A percentile compares a stretch with the other conserved stretches of the same genome.
Evolutionary conservation across 2,329 filamentous ascomycete genomes (phyloP).

Genomic region (Pseudocercospora fijiensis): DNA sequence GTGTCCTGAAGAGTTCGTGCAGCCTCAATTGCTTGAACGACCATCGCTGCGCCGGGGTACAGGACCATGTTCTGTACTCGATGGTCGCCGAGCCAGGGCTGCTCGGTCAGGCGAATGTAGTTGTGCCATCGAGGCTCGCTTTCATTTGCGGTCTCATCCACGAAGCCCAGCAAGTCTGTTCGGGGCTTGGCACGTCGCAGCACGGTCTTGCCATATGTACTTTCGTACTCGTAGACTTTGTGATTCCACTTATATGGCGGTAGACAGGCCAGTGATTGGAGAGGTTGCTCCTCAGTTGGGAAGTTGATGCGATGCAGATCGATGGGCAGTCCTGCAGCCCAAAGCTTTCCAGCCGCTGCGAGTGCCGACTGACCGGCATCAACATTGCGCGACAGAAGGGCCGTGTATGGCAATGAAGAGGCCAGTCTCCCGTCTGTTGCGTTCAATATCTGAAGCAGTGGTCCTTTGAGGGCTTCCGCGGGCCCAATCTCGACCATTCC

Average conservation of each 20-base stretch:
- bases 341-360: background rate
- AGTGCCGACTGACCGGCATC: background rate
- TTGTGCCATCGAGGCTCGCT: conserved; percentile 28
- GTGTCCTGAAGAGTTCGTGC: conserved; percentile 11
- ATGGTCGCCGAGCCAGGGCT: conserved; percentile 32
- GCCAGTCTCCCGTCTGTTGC: background rate
- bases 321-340: background rate
- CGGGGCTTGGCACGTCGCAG: conserved; percentile 29
- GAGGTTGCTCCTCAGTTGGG: background rate
- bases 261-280: conserved; percentile 2
- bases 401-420: background rate
- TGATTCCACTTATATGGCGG: conserved; percentile 17
- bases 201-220: conserved; percentile 8
- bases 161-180: conserved; percentile 33
- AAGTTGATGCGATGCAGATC: conserved; percentile 4
- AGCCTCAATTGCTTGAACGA: conserved; percentile 26
- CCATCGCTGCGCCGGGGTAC: conserved; percentile 22
- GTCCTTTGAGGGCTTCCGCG: conserved; percentile 14
- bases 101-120: conserved; percentile 24
- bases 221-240: conserved; percentile 20
- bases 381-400: background rate
- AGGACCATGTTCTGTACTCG: conserved; percentile 15
- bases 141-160: conserved; percentile 5
- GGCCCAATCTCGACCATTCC: conserved; percentile 21
- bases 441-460: conserved; percentile 7